These are phyloP conservation scores for Phylloporus arenicola DNA, from an alignment of 768 basidiomycete species.

Conservation along the genomic window DNA sequence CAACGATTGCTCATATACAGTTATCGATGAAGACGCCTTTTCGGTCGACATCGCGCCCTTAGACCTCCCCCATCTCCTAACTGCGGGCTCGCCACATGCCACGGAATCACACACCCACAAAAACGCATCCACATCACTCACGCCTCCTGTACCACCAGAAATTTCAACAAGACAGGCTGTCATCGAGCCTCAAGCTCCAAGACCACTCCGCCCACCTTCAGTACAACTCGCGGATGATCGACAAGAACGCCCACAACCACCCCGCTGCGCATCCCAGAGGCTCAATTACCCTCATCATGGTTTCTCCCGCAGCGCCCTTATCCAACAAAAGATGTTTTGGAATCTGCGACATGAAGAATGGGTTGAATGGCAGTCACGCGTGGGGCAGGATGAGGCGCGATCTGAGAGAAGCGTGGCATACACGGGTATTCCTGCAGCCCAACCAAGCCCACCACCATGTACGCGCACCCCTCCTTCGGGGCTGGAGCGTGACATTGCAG, in stretches of 20 bases:
- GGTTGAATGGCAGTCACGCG: constrained; percentile 32
- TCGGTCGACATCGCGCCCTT: not conserved
- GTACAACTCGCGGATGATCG: constrained; percentile 1
- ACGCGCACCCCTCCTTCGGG: constrained; percentile 24
- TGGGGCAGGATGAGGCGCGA: constrained; percentile 4
- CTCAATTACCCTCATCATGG: constrained; percentile 54
- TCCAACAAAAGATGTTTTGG: constrained; percentile 62
- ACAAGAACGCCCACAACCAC: constrained; percentile 2
- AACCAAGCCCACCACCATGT: constrained; percentile 14
- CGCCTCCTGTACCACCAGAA: constrained; percentile 11
- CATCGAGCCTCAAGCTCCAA: constrained; percentile 17
- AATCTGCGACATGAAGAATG: constrained; percentile 48
- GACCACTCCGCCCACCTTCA: constrained; percentile 16
- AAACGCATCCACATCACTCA: constrained; percentile 4
- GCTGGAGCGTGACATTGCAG: constrained; percentile 26
- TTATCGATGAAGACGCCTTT: constrained; percentile 9
- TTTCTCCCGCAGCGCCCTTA: constrained; percentile 54
- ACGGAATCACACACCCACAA: constrained; percentile 14
- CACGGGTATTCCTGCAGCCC: constrained; percentile 16
- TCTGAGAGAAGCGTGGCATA: constrained; percentile 21
- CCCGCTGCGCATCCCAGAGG: constrained; percentile 26
- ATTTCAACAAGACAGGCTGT: constrained; percentile 13
- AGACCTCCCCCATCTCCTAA: not conserved
- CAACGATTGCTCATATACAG: not conserved
- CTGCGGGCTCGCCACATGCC: constrained; percentile 2